Evolutionary conservation across 2,329 filamentous ascomycete species (phyloP).

Genomic region (Seiridium unicorne): DNA sequence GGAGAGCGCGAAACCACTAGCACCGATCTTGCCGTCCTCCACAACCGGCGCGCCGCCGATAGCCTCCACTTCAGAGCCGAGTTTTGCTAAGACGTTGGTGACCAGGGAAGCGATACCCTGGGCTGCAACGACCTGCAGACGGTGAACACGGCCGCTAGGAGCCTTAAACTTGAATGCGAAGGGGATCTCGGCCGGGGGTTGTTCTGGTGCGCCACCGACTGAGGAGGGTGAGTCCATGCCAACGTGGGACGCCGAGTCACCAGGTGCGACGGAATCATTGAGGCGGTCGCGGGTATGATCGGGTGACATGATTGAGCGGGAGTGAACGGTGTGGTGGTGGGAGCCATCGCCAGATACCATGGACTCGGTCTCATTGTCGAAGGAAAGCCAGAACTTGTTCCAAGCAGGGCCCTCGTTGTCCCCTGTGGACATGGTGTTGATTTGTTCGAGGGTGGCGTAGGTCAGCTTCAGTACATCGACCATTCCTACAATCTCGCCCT

Average conservation of each 20-base stretch:
- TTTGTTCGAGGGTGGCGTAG: conserved; percentile 95
- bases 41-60: conserved; percentile 80
- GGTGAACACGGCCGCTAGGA: conserved; percentile 89
- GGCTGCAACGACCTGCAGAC: conserved; percentile 79
- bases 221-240: conserved; percentile 78
- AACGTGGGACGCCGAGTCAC: conserved; percentile 91
- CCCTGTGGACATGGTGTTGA: conserved; percentile 87
- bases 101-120: conserved; percentile 82
- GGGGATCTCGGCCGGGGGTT: conserved; percentile 67
- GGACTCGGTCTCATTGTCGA: conserved; percentile 92
- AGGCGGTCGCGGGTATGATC: conserved; percentile 68
- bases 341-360: conserved; percentile 91
- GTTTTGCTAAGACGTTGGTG: conserved; percentile 73
- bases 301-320: conserved; percentile 79
- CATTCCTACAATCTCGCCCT: conserved; percentile 98
- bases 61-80: conserved; percentile 77
- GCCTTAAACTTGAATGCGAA: conserved; percentile 99
- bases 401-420: conserved; percentile 95
- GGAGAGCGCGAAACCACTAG: conserved; percentile 84
- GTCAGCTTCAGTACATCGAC: conserved; percentile 98
- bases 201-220: conserved; percentile 48
- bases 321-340: conserved; percentile 64
- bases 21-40: conserved; percentile 74
- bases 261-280: conserved; percentile 81
- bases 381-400: conserved; percentile 99